Evolutionary conservation across 139 green algal species (phyloP), one percentile per base, ranked within the genome.

Genomic region (Chlorella sp.): DNA sequence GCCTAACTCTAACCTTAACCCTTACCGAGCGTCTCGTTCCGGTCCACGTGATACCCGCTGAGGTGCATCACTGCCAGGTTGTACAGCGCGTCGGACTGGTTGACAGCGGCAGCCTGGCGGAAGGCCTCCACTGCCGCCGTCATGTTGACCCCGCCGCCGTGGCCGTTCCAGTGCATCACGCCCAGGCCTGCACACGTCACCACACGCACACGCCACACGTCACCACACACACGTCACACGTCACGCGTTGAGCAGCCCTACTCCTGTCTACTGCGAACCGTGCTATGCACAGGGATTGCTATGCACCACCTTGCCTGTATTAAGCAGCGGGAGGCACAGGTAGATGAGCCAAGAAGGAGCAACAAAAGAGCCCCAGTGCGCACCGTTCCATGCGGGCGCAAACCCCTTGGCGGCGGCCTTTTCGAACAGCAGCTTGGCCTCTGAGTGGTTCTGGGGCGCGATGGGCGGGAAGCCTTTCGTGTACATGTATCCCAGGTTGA

Each of bases 401-500:
- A 91, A 70, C 1, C 73, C 70, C 74, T 74, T 78, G 3, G 35
- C 60, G 0, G 83, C 80, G 30, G 80, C 80, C 42, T 77, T 6
- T 36, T 80, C 61, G 36, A 91, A 91, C 17, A 76, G 67, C 30
- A 69, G 20, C 33, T 36, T 71, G 6, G 85, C 85, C 17, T 42
- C 66, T 1, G 65, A 78, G 70, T 80, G 76, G 75, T 90, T 85
- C 27, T 76, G 51, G 1, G 80, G 62, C 20, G 74, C 73, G 31
- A 61, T 31, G 22, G 87, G n/a, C 51, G n/a, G n/a, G n/a, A n/a
- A n/a, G n/a, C 85, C 85, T 61, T 80, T 71, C 31, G 89, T 76
- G 81, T 88, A 61, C 86, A 91, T 88, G 75, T 86, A 91, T 34
- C 86, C 86, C 6, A 91, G 35, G 77, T 91, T 89, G 77, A 91